Evolutionary conservation across 2,329 filamentous ascomycete species (phyloP).

Genomic region (Trichoderma aggressivum): DNA sequence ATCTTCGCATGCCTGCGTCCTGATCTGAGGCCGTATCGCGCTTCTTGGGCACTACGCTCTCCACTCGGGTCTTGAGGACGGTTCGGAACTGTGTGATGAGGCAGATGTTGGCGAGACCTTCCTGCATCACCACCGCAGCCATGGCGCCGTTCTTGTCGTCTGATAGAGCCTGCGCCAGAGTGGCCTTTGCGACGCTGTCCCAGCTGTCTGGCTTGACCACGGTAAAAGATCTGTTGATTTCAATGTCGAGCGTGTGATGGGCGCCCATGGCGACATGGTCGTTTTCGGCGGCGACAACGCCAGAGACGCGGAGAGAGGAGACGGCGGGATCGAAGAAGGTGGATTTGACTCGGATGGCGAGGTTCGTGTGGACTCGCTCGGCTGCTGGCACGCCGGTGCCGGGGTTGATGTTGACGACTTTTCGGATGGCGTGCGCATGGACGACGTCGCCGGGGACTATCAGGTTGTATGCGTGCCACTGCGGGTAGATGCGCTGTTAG

Average conservation of each 20-base stretch:
- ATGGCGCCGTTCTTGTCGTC: constrained; percentile 77
- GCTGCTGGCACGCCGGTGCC: constrained; percentile 48
- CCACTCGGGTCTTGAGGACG: constrained; percentile 61
- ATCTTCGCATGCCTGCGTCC: constrained; percentile 65
- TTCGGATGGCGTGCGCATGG: constrained; percentile 54
- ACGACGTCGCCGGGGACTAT: constrained; percentile 53
- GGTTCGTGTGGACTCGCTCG: constrained; percentile 54
- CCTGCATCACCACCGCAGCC: constrained; percentile 90
- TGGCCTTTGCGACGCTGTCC: constrained; percentile 82
- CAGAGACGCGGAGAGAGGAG: constrained; percentile 55
- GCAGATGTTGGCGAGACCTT: constrained; percentile 79
- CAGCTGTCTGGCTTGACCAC: constrained; percentile 79
- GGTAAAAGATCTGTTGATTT: constrained; percentile 82
- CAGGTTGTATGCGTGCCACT: constrained; percentile 62
- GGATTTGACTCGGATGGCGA: constrained; percentile 55
- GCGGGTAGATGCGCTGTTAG: not conserved
- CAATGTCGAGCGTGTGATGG: constrained; percentile 69
- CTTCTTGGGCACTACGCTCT: constrained; percentile 66
- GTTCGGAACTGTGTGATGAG: constrained; percentile 78
- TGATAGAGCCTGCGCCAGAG: constrained; percentile 74
- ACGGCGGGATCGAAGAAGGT: constrained; percentile 57
- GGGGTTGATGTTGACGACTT: constrained; percentile 48
- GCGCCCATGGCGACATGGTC: constrained; percentile 51
- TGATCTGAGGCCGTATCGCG: constrained; percentile 62
- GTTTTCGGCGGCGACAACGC: constrained; percentile 52